Conservation (phyloP, 805 yeast species). For the Lachancea thermotolerans region DNA sequence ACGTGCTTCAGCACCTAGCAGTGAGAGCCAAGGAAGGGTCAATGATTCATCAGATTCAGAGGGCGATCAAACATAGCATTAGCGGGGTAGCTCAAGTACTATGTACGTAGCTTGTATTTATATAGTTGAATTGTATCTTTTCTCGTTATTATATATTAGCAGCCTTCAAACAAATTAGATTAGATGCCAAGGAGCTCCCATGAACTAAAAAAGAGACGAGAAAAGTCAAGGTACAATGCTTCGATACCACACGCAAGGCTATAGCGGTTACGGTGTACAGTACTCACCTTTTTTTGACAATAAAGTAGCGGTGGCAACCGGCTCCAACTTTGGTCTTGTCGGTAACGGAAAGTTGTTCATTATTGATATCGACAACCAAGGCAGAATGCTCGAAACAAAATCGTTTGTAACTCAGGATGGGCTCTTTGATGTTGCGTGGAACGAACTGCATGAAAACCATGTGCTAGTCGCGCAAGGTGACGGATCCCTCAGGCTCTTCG, state of each 20-base stretch:
- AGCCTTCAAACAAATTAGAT: neutral
- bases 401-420: slow-evolving; percentile 91
- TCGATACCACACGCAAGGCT: slow-evolving; percentile 66
- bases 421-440: slow-evolving; percentile 81
- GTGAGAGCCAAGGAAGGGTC: neutral
- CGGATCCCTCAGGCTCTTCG: slow-evolving; percentile 80
- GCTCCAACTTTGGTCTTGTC: slow-evolving; percentile 89
- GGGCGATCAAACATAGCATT: too few species aligned
- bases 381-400: slow-evolving; percentile 47
- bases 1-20: neutral
- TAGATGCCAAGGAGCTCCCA: neutral
- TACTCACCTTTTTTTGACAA: slow-evolving; percentile 91
- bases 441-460: slow-evolving; percentile 85
- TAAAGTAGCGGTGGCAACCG: slow-evolving; percentile 80
- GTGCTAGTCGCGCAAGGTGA: slow-evolving; percentile 81
- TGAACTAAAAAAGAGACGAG: too few species aligned
- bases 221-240: slow-evolving; percentile 42
- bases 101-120: neutral
- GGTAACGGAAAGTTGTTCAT: slow-evolving; percentile 85
- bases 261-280: slow-evolving; percentile 78
- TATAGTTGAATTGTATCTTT: neutral
- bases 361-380: slow-evolving; percentile 60
- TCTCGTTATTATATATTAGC: neutral
- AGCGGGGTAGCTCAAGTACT: too few species aligned
- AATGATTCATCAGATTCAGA: too few species aligned